Evolutionary conservation across 176 grass and related monocot genomes (phyloP).

Genomic region (Coix lacrymajobi): DNA sequence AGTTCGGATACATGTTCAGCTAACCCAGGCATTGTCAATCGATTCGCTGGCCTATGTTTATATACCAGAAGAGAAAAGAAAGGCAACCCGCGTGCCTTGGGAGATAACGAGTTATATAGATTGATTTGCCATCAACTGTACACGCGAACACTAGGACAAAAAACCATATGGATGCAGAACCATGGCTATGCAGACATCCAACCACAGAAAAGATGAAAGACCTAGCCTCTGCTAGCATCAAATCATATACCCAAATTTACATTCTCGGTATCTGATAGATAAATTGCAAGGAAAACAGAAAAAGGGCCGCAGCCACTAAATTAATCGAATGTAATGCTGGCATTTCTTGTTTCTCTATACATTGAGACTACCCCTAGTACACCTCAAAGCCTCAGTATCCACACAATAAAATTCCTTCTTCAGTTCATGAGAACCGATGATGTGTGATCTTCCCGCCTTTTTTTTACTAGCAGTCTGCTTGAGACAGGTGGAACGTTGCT

Average conservation of each 20-base stretch:
- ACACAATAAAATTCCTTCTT: background rate
- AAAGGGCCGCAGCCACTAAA: background rate
- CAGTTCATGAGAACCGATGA: background rate
- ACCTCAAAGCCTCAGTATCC: background rate
- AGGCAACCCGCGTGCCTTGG: background rate
- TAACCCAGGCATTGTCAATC: background rate
- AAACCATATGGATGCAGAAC: background rate
- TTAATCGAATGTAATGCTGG: constrained; percentile 25
- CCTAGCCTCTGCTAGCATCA: background rate
- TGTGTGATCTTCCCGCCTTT: background rate
- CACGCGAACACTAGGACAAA: background rate
- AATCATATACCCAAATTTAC: background rate
- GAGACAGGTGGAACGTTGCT: background rate
- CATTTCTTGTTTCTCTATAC: constrained; percentile 32
- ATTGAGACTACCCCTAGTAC: background rate
- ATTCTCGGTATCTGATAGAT: background rate
- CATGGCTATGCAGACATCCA: background rate
- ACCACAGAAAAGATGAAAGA: background rate
- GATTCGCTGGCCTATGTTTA: too few species aligned
- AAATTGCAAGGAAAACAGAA: background rate
- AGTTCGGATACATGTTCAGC: too few species aligned
- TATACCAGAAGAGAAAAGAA: background rate
- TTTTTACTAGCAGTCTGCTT: background rate
- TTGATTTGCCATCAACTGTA: background rate
- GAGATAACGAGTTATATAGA: background rate